Conservation (phyloP, 345 rosid genomes). For the Eutrema japonicum region DNA sequence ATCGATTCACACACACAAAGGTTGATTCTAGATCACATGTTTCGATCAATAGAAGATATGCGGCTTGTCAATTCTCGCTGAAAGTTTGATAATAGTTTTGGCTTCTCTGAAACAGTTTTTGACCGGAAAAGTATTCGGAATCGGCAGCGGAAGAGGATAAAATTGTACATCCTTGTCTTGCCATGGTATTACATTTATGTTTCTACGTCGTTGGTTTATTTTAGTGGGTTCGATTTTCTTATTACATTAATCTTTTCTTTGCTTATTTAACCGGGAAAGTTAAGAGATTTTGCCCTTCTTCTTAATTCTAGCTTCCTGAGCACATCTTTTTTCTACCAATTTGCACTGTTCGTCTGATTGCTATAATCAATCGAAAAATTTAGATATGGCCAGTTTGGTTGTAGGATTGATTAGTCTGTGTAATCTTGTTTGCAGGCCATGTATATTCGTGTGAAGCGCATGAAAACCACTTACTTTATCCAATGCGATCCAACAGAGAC, state of each 20-base stretch:
- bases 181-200: constrained; percentile 30
- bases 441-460: constrained; percentile 91
- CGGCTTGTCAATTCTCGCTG: neutral
- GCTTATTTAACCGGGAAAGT: constrained; percentile 11
- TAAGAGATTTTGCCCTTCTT: neutral
- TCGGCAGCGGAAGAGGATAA: constrained; percentile 20
- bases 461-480: constrained; percentile 84
- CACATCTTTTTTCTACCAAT: neutral
- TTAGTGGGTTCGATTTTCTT: constrained; percentile 16
- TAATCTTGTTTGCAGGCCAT: constrained; percentile 60
- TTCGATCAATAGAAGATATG: neutral
- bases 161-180: constrained; percentile 30
- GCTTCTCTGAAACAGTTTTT: constrained; percentile 10
- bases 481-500: constrained; percentile 90
- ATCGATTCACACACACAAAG: too few relatives aligned
- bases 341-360: neutral
- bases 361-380: neutral
- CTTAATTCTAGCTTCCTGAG: neutral
- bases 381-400: constrained; percentile 9
- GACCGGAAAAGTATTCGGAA: neutral
- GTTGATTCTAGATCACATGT: neutral
- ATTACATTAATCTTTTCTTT: neutral
- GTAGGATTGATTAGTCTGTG: constrained; percentile 3
- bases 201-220: neutral
- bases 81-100: neutral